Evolutionary conservation across 2,329 filamentous ascomycete genomes (phyloP).

Genomic region (Volutella citrinella): DNA sequence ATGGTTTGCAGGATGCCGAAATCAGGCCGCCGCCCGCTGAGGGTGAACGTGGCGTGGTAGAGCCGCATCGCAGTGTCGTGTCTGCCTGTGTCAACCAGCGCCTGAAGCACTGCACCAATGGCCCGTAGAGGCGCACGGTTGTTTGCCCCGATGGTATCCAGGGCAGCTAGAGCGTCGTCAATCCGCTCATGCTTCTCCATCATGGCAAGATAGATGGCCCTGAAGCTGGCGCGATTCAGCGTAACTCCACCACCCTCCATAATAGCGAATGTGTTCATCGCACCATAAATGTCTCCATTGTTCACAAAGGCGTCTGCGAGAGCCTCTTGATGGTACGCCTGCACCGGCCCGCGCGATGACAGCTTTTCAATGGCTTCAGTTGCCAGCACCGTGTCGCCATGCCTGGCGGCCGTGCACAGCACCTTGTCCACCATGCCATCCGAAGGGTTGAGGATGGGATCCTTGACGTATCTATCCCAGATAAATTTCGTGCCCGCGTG

Average conservation of each 20-base stretch:
- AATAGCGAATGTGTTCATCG: slow-evolving; percentile 68
- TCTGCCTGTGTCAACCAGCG: too few relatives aligned
- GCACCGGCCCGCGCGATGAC: slow-evolving; percentile 44
- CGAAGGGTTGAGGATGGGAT: slow-evolving; percentile 40
- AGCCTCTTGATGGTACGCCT: slow-evolving; percentile 73
- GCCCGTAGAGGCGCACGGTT: too few relatives aligned
- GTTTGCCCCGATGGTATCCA: too few relatives aligned
- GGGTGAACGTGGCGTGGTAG: slow-evolving; percentile 26
- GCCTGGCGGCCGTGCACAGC: slow-evolving; percentile 67
- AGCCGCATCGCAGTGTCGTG: slow-evolving; percentile 30
- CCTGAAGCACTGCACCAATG: too few relatives aligned
- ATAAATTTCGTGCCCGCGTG: slow-evolving; percentile 63
- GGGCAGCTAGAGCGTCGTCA: slow-evolving; percentile 49
- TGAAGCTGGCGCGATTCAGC: slow-evolving; percentile 58
- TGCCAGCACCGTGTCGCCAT: slow-evolving; percentile 66
- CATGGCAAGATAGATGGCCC: slow-evolving; percentile 59
- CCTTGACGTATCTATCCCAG: slow-evolving; percentile 65
- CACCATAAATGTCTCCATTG: slow-evolving; percentile 58
- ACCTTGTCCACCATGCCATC: slow-evolving; percentile 66
- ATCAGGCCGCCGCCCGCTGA: slow-evolving; percentile 27
- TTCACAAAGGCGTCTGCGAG: slow-evolving; percentile 69
- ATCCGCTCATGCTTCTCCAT: slow-evolving; percentile 42
- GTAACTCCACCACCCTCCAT: slow-evolving; percentile 59
- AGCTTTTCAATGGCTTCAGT: slow-evolving; percentile 62
- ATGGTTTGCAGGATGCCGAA: slow-evolving; percentile 28